Percentiles rank a stretch among this genome's conserved stretches.
phyloP scores from a whole-genome alignment of 1,284 basidiomycete genomes.

The Moesziomyces sp. region DNA sequence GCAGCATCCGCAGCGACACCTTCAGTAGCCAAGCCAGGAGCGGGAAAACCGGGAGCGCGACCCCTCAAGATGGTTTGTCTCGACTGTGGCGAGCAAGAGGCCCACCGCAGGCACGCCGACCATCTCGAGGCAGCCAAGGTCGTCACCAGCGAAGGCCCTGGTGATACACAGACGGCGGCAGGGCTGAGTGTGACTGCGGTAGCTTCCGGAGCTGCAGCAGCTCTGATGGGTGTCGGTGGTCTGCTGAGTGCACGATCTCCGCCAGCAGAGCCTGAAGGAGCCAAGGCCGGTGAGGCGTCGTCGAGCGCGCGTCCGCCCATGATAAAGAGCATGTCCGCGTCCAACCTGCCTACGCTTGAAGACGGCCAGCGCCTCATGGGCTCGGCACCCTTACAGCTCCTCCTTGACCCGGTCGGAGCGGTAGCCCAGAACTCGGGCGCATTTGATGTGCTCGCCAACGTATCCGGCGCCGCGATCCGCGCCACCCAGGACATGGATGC shows the following conservation, averaged over 20 bases:
- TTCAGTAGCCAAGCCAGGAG: background rate
- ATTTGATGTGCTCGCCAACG: conserved; percentile 51
- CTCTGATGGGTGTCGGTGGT: conserved; percentile 27
- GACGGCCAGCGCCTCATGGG: conserved; percentile 42
- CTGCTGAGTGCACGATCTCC: conserved; percentile 13
- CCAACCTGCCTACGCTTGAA: conserved; percentile 29
- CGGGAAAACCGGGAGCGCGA: conserved; percentile 8
- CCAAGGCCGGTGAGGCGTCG: background rate
- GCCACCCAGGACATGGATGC: conserved; percentile 42
- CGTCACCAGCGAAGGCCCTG: background rate
- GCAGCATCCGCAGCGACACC: background rate
- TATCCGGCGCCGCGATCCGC: conserved; percentile 47
- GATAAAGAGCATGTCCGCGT: conserved; percentile 36
- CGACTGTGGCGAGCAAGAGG: conserved; percentile 50
- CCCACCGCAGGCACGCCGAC: conserved; percentile 34
- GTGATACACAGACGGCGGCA: background rate
- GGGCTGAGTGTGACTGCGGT: conserved; percentile 11
- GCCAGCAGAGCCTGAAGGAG: background rate
- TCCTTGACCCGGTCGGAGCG: conserved; percentile 40
- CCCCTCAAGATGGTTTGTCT: conserved; percentile 51
- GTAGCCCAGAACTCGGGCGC: conserved; percentile 47
- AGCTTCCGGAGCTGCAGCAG: conserved; percentile 36
- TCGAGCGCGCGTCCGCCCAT: conserved; percentile 16
- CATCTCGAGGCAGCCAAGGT: conserved; percentile 24
- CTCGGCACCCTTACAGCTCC: conserved; percentile 46